Base-by-base conservation (phyloP, 208 protist genomes). In the Novymonas esmeraldas region DNA sequence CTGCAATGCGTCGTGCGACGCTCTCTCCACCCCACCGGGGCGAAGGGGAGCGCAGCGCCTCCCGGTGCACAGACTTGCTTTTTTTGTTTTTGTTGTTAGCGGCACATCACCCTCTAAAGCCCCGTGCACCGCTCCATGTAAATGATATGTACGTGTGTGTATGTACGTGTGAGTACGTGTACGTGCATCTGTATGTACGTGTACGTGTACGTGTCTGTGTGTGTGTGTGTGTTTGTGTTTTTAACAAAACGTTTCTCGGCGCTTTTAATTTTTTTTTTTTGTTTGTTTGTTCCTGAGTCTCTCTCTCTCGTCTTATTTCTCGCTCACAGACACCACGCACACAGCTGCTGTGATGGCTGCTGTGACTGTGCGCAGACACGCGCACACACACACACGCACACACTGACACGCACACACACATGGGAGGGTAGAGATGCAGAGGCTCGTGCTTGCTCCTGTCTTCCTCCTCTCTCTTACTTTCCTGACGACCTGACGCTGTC, bases 101-200 rank as follows among this genome's bases (percentile, higher is more conserved):
- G 24, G 41, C 38, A 52, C 3, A 26, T 52, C 29, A n/a, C n/a
- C n/a, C n/a, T n/a, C n/a, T n/a, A n/a, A n/a, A n/a, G n/a, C n/a
- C n/a, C n/a, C n/a, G n/a, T n/a, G 16, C 16, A 39, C 10, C 29
- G 11, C 18, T 73, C 31, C n/a, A 18, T 74, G 42, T 65, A 45
- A 57, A 34, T 57, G 45, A 46, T 61, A 2, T 38, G 9, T 1
- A 13, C 6, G 9, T 44, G 38, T 62, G 6, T 62, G 3, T 42
- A 41, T 70, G 16, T 42, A 18, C 62, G 7, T 24, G 31, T 36
- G 18, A 29, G 26, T 34, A 3, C 45, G 29, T 39, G 45, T 64
- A 39, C 22, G 22, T 49, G 31, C 24, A 52, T 51, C 10, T 61
- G 28, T 61, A 33, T 10, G n/a, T 24, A 24, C 14, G 28, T 61